Evolutionary conservation across 495 filamentous ascomycete species (phyloP), one percentile per base, ranked within the genome.

Genomic region (Neurospora sp.): DNA sequence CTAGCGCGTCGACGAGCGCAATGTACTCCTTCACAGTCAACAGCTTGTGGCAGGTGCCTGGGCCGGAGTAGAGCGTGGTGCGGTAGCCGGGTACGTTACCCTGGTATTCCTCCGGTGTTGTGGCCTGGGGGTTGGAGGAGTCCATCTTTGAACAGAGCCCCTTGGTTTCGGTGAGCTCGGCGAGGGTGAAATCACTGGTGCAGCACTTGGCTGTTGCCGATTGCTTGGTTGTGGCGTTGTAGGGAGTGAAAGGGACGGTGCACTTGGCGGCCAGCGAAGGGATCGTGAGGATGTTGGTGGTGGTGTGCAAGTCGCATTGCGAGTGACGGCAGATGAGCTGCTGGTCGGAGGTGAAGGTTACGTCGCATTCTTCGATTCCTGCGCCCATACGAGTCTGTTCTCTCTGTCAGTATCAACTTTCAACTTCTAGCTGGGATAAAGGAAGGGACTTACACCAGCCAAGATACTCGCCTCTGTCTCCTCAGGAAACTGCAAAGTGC

Each of bases 281-380:
- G 39, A 80, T 77, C 38, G 81, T 78, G 54, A 91, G 84, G 79
- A 91, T 88, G 81, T 91, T 87, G 75, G 89, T 89, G 14, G 89
- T 91, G 1, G 84, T 88, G 80, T 90, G 89, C 44, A 91, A 80
- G 76, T 91, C 89, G 79, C 89, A 91, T 54, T 88, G 87, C 20
- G 84, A 83, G 77, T 91, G 89, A 9, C 89, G 86, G 79, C 89
- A 91, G 40, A 91, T 88, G 71, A 91, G 86, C 77, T 87, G 76
- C 38, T 81, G 82, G 78, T 91, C 89, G 66, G 80, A 84, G 69
- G 89, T 90, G 78, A 91, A 91, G 12, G 85, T 81, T 10, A 90
- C 89, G 77, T 91, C 89, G 79, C 89, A 91, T 73, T 91, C 89
- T 31, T 89, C 81, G 74, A 91, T 85, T 27, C 89, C 89, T 2